phyloP scores from a whole-genome alignment of 2,329 filamentous ascomycete genomes.

The Hypoxylon sp. region DNA sequence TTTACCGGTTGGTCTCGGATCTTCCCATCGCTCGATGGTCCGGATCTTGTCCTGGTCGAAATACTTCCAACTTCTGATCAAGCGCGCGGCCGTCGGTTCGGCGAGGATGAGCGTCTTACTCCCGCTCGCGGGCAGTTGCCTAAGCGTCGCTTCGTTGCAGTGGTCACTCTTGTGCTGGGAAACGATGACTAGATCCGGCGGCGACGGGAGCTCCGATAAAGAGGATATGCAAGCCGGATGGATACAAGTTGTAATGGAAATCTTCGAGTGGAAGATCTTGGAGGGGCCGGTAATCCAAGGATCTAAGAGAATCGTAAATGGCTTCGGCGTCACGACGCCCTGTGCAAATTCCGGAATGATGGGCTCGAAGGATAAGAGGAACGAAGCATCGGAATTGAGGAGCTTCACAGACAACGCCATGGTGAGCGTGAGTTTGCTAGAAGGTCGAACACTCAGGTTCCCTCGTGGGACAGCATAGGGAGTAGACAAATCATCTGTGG shows the following conservation, averaged over 20 bases:
- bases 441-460: conserved; percentile 24
- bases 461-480: conserved; percentile 22
- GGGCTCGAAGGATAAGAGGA: conserved; percentile 72
- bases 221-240: conserved; percentile 68
- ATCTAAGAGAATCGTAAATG: conserved; percentile 77
- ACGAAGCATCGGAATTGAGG: conserved; percentile 73
- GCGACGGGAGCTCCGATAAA: conserved; percentile 55
- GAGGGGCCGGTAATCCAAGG: conserved; percentile 75
- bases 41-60: conserved; percentile 66
- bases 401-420: conserved; percentile 75
- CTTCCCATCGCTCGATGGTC: conserved; percentile 61
- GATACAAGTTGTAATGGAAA: conserved; percentile 70
- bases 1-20: conserved; percentile 52
- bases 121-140: conserved; percentile 66
- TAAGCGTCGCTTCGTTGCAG: conserved; percentile 76
- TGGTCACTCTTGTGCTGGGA: conserved; percentile 69
- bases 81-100: conserved; percentile 71
- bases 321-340: conserved; percentile 54
- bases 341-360: conserved; percentile 56
- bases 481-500: conserved; percentile 40
- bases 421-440: conserved; percentile 21
- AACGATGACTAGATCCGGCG: conserved; percentile 60
- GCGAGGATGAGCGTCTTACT: conserved; percentile 73
- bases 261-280: conserved; percentile 69
- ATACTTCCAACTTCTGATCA: conserved; percentile 75